Conservation (phyloP, 768 basidiomycete species). For the Boletus tomentosulus region DNA sequence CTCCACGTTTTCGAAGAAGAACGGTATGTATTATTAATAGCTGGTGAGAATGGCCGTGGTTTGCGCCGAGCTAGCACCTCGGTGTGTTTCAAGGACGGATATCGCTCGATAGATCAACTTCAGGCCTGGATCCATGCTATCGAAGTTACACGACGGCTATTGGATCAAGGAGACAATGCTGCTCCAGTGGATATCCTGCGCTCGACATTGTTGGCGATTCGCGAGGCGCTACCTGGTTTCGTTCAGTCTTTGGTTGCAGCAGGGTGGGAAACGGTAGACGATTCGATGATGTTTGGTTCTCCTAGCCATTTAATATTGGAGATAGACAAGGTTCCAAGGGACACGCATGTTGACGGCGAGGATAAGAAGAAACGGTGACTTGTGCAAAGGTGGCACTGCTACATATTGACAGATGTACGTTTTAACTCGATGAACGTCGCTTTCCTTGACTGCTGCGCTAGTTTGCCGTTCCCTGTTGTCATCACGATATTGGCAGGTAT, state of each 20-base stretch:
- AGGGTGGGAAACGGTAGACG: conserved; percentile 39
- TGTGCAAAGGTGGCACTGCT: not conserved
- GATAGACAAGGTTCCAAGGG: not conserved
- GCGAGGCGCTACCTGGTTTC: conserved; percentile 16
- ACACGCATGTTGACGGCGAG: conserved; percentile 2
- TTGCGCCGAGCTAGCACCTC: conserved; percentile 23
- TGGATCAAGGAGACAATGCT: not conserved
- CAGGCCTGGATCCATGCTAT: conserved; percentile 46
- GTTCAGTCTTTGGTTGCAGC: conserved; percentile 15
- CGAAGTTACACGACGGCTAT: conserved; percentile 14
- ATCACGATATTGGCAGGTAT: too few relatives aligned
- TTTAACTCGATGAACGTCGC: not conserved
- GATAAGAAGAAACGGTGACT: conserved; percentile 19
- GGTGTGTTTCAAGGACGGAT: conserved; percentile 50
- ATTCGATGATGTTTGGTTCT: conserved; percentile 29
- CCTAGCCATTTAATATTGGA: conserved; percentile 21
- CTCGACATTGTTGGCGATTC: conserved; percentile 11
- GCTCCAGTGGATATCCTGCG: conserved; percentile 7
- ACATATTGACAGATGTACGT: not conserved
- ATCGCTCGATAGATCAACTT: conserved; percentile 45
- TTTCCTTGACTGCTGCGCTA: not conserved
- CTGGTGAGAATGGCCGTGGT: not conserved
- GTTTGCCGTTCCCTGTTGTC: not conserved
- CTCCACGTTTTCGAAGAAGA: conserved; percentile 42
- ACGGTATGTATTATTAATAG: conserved; percentile 53